phyloP scores from a whole-genome alignment of 148 eudicot species.

The Heliosperma pusillum region DNA sequence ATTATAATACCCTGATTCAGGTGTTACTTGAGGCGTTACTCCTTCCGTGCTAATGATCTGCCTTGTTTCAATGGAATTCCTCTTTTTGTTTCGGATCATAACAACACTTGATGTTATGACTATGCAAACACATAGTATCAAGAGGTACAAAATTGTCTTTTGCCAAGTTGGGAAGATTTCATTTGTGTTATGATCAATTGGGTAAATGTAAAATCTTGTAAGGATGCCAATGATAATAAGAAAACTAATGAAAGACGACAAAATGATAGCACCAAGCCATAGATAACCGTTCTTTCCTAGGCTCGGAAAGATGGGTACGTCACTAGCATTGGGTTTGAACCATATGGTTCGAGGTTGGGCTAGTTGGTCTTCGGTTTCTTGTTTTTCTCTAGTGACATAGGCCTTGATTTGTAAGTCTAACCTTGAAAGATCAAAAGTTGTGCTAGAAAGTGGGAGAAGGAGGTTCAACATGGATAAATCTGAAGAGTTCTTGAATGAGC shows the following conservation, averaged over 20 bases:
- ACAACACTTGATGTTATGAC: slow-evolving; percentile 37
- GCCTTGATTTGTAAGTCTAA: slow-evolving; percentile 69
- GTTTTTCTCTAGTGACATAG: slow-evolving; percentile 64
- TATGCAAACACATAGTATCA: slow-evolving; percentile 56
- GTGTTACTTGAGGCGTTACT: slow-evolving; percentile 37
- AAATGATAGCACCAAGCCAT: slow-evolving; percentile 70
- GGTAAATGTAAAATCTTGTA: slow-evolving; percentile 73
- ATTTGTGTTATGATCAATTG: slow-evolving; percentile 69
- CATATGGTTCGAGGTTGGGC: slow-evolving; percentile 33
- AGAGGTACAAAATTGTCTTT: slow-evolving; percentile 36
- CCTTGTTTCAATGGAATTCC: slow-evolving; percentile 41
- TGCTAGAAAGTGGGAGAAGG: slow-evolving; percentile 54
- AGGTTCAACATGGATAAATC: slow-evolving; percentile 68
- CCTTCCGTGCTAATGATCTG: slow-evolving; percentile 47
- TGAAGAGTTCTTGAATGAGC: slow-evolving; percentile 54
- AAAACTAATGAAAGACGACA: slow-evolving; percentile 63
- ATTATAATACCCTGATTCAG: slow-evolving; percentile 40
- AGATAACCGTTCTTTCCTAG: slow-evolving; percentile 71
- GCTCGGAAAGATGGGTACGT: slow-evolving; percentile 54
- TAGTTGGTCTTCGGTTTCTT: slow-evolving; percentile 21
- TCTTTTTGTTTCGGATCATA: slow-evolving; percentile 65
- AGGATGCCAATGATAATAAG: slow-evolving; percentile 57
- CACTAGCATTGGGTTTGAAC: slow-evolving; percentile 55
- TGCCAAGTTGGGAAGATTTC: slow-evolving; percentile 34
- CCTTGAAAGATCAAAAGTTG: slow-evolving; percentile 31